These are phyloP conservation scores for Hymenoscyphus scutula DNA, from an alignment of 2,329 filamentous ascomycete genomes.

Conservation along the genomic window DNA sequence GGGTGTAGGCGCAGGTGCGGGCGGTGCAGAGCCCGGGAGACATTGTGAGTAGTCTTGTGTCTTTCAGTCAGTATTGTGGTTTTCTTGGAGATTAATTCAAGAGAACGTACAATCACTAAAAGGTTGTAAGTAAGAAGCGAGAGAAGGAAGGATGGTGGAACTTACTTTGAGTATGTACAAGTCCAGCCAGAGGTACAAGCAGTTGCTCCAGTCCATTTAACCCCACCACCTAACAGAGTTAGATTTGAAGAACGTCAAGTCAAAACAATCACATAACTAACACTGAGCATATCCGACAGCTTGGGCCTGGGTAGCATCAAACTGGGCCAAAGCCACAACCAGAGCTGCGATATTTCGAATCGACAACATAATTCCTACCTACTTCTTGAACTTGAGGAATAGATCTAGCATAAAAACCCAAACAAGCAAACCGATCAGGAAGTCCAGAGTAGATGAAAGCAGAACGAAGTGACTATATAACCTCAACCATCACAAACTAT, in stretches of 20 bases:
- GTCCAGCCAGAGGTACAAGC: conserved; percentile 33
- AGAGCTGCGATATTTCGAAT: conserved; percentile 24
- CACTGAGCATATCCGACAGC: conserved; percentile 24
- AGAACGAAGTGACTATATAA: neutral
- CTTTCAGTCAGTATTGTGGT: neutral
- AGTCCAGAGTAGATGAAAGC: neutral
- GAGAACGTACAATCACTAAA: conserved; percentile 12
- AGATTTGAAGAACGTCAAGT: neutral
- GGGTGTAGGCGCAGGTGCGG: neutral
- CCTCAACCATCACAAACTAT: neutral
- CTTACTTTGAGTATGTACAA: conserved; percentile 30
- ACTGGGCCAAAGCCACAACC: conserved; percentile 20
- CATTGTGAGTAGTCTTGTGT: conserved; percentile 28
- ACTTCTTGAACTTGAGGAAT: neutral
- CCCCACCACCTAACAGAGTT: conserved; percentile 31
- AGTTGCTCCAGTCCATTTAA: conserved; percentile 32
- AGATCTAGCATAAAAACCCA: neutral
- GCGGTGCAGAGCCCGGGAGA: conserved; percentile 13
- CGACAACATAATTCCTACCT: conserved; percentile 22
- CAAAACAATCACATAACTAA: conserved; percentile 10
- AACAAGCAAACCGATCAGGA: neutral
- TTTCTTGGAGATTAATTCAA: neutral
- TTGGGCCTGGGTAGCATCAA: conserved; percentile 23
- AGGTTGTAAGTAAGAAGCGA: conserved; percentile 1
- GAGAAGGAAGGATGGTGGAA: neutral